Conservation (phyloP, 768 basidiomycete genomes). For the Tephrocybe sp. region DNA sequence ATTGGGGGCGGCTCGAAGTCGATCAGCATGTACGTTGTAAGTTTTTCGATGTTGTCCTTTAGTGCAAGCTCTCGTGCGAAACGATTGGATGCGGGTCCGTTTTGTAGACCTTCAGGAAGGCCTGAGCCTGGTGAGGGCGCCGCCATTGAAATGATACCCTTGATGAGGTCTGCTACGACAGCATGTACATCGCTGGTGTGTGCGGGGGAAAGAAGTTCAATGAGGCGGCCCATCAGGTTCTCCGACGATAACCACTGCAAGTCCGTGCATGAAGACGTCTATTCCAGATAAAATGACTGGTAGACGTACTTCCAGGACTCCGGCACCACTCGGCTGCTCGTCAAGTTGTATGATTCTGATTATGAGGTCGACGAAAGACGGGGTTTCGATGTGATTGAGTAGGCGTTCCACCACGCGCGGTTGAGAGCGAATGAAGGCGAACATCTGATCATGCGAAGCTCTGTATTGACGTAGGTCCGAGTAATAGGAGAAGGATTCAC, state of each 20-base stretch:
- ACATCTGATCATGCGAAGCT: constrained; percentile 64
- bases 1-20: constrained; percentile 45
- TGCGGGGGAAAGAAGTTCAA: constrained; percentile 80
- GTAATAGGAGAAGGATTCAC: constrained; percentile 48
- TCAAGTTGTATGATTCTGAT: constrained; percentile 89
- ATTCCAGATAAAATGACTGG: constrained; percentile 20
- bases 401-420: constrained; percentile 81
- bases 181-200: constrained; percentile 77
- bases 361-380: constrained; percentile 89
- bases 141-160: constrained; percentile 92
- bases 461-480: constrained; percentile 23
- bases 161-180: constrained; percentile 88
- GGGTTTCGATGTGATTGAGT: constrained; percentile 82
- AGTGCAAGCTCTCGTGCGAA: constrained; percentile 89
- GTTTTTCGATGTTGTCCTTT: constrained; percentile 63
- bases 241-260: constrained; percentile 85
- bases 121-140: constrained; percentile 81
- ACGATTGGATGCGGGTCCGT: constrained; percentile 76
- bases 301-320: constrained; percentile 82
- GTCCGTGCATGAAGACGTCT: constrained; percentile 11
- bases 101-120: constrained; percentile 67
- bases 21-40: constrained; percentile 76
- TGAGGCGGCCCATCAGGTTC: constrained; percentile 76
- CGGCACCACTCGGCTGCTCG: constrained; percentile 76
- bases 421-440: constrained; percentile 85